Evolutionary conservation across 1,284 basidiomycete genomes (phyloP).

Genomic region (Moesziomyces aphidis): DNA sequence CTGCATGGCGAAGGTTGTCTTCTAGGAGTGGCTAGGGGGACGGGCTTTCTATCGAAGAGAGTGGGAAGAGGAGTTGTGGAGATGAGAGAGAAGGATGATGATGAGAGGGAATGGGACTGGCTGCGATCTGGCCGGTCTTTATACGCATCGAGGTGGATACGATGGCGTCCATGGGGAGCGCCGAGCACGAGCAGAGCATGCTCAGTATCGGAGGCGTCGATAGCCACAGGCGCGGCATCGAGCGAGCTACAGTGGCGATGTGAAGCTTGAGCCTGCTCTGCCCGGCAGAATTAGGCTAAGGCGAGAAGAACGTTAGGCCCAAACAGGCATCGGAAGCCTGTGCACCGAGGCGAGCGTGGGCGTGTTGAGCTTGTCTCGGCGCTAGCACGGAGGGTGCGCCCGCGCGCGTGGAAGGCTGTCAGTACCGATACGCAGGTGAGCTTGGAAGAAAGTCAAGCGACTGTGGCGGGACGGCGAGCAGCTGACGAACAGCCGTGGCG

Average conservation of each 20-base stretch:
- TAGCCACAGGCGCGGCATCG: not conserved
- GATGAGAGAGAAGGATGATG: conserved; percentile 6
- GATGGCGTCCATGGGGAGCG: not conserved
- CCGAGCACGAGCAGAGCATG: not conserved
- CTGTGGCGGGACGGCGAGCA: not conserved
- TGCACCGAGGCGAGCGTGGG: conserved; percentile 19
- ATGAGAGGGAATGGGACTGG: not conserved
- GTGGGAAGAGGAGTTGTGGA: not conserved
- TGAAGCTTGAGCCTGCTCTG: conserved; percentile 3
- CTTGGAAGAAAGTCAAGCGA: conserved; percentile 3
- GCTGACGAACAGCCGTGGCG: not conserved
- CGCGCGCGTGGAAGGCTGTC: not conserved
- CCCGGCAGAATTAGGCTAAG: not conserved
- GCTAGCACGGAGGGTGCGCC: not conserved
- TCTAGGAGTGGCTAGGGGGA: not conserved
- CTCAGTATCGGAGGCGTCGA: not conserved
- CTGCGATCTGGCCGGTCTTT: conserved; percentile 16
- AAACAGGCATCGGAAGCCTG: conserved; percentile 27
- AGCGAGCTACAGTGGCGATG: not conserved
- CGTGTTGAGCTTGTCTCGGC: not conserved
- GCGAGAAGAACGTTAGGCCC: conserved; percentile 2
- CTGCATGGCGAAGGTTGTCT: conserved; percentile 44
- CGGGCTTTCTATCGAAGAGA: not conserved
- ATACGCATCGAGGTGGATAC: conserved; percentile 14
- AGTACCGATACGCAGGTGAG: not conserved